Conservation (phyloP, 1,284 basidiomycete genomes). For the Apiotrichum veenhuisii region DNA sequence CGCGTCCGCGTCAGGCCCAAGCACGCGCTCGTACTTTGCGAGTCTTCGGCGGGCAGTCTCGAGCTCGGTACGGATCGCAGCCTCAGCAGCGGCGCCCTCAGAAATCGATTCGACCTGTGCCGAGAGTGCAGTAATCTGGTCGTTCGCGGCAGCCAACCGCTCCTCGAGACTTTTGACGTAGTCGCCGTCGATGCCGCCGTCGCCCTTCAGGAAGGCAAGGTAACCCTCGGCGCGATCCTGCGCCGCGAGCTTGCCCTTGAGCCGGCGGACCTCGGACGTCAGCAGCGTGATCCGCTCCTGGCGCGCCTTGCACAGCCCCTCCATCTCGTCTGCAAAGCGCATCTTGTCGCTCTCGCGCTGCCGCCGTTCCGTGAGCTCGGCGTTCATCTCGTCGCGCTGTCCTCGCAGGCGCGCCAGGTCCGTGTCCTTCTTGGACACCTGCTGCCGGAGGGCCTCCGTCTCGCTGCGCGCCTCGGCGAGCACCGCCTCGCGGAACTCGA, state of each 20-base stretch:
- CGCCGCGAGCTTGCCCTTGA: constrained; percentile 74
- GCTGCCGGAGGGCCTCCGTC: constrained; percentile 36
- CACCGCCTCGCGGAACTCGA: constrained; percentile 40
- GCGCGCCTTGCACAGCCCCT: constrained; percentile 66
- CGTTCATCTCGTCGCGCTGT: constrained; percentile 68
- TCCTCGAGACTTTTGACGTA: constrained; percentile 64
- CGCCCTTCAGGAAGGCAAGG: constrained; percentile 64
- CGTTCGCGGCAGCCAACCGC: constrained; percentile 54
- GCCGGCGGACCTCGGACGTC: constrained; percentile 68
- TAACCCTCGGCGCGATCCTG: constrained; percentile 66
- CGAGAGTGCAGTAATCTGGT: constrained; percentile 25
- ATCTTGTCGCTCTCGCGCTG: constrained; percentile 62
- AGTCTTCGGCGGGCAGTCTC: constrained; percentile 51
- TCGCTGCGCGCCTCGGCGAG: constrained; percentile 36
- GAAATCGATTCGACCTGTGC: constrained; percentile 21
- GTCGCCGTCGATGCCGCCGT: constrained; percentile 58
- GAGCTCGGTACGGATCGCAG: constrained; percentile 26
- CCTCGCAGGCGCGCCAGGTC: constrained; percentile 75
- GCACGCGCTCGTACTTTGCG: constrained; percentile 60
- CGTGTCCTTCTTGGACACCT: constrained; percentile 59
- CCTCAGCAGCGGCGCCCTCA: constrained; percentile 23
- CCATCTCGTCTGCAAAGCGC: constrained; percentile 66
- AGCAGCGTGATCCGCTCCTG: constrained; percentile 73
- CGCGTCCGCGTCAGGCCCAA: constrained; percentile 56
- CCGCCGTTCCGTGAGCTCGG: constrained; percentile 70